Base-by-base conservation (phyloP, 2,329 filamentous ascomycete species). In the Malbranchea cinnamomea region DNA sequence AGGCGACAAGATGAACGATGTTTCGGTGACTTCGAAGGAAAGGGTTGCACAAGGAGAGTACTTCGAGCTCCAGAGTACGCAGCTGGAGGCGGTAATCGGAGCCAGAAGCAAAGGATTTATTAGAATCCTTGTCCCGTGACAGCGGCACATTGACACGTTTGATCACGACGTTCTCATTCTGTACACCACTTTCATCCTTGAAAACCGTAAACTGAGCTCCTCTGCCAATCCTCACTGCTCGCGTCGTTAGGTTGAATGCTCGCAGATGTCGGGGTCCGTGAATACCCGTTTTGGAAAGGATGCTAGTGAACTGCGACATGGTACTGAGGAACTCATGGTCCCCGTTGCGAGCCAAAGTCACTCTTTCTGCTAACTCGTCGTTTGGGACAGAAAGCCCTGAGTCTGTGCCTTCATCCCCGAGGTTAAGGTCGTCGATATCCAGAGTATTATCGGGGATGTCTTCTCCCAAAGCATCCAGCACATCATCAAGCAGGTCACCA, bases 151-250 rank as follows among this genome's bases (percentile, higher is more conserved):
- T 48, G 23, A 48, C 42, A 5, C 44, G 43, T 30, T 48, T 48
- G 12, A 47, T 39, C 3, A 47, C 45, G 15, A 45, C 27, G 6
- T 37, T 42, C 26, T 47, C 37, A 24, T 41, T 42, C n/a, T n/a
- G n/a, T n/a, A n/a, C n/a, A 5, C 37, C 29, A 1, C 35, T 30
- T 23, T 37, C 33, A 13, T 27, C 29, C 22, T 39, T 39, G 32
- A 41, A 48, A 3, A 48, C 44, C 6, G 43, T 46, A 20, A 48
- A 48, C 19, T 48, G 45, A 6, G 41, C 28, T 4, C 45, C 45
- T 4, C 32, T 33, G 11, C 44, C 45, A 8, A 48, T 45, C 31
- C 46, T 47, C 6, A 34, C 35, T 3, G 41, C 45, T 5, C 42
- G 28, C 4, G 24, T 35, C 11, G 36, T 33, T 8, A 48, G 40